phyloP scores from a whole-genome alignment of 345 rosid genomes.

The Euphorbia peplus region DNA sequence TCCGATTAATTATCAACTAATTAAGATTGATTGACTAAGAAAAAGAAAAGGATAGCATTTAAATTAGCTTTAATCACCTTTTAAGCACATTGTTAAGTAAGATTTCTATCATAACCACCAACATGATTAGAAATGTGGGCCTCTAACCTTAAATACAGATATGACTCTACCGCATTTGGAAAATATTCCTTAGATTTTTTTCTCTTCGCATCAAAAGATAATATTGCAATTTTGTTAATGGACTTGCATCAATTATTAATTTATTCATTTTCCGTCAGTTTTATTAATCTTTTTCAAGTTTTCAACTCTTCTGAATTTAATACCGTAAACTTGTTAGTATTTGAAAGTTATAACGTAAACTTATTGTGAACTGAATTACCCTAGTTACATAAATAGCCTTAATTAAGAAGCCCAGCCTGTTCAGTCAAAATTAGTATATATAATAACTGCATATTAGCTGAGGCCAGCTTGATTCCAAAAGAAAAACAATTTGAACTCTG shows the following conservation, averaged over 20 bases:
- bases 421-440: no score
- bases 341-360: no score
- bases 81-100: constrained; percentile 38
- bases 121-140: constrained; percentile 69
- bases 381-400: not conserved
- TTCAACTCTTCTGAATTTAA: not conserved
- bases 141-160: constrained; percentile 36
- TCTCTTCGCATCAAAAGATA: constrained; percentile 19
- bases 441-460: no score
- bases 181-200: constrained; percentile 27
- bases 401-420: not conserved
- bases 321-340: no score
- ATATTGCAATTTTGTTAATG: constrained; percentile 24
- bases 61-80: constrained; percentile 31
- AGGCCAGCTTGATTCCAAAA: no score
- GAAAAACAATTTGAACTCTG: no score
- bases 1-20: not conserved
- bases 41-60: constrained; percentile 13
- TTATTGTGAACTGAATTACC: not conserved
- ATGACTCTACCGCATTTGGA: constrained; percentile 35
- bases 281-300: not conserved
- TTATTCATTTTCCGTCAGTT: no score
- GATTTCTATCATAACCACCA: constrained; percentile 43
- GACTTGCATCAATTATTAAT: constrained; percentile 1
- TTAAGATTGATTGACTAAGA: constrained; percentile 20